These are phyloP conservation scores for Puccinia triticina DNA, from an alignment of 1,284 basidiomycete genomes.

Conservation along the genomic window DNA sequence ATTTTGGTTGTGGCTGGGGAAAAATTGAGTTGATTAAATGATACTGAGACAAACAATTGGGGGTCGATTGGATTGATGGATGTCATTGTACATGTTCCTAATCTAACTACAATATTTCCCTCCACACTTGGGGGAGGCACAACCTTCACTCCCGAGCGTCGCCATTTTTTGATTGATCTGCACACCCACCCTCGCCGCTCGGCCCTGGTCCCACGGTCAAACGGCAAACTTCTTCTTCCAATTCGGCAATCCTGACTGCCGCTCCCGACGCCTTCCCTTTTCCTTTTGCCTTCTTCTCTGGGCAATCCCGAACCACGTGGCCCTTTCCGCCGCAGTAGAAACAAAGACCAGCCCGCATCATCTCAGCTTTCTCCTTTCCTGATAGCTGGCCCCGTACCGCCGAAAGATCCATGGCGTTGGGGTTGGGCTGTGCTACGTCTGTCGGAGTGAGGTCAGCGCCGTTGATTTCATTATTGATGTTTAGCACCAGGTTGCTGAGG, in stretches of 20 bases:
- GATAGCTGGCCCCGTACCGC: not conserved
- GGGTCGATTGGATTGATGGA: slow-evolving; percentile 4
- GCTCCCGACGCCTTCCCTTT: too few species aligned
- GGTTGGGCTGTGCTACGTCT: too few species aligned
- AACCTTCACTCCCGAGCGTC: too few species aligned
- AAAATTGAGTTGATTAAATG: not conserved
- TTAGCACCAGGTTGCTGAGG: too few species aligned
- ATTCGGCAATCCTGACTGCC: not conserved
- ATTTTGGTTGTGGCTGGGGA: not conserved
- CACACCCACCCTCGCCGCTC: too few species aligned
- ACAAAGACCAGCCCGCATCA: not conserved
- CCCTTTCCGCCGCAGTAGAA: not conserved
- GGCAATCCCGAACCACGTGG: not conserved
- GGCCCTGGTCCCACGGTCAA: too few species aligned
- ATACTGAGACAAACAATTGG: not conserved
- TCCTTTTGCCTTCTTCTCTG: not conserved
- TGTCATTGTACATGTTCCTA: not conserved
- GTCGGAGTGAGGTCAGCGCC: not conserved
- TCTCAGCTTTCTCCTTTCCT: not conserved
- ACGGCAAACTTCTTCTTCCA: not conserved
- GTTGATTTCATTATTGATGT: slow-evolving; percentile 16
- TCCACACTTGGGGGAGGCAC: too few species aligned
- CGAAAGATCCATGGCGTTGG: too few species aligned
- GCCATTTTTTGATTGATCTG: not conserved
- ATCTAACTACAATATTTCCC: too few species aligned